Base-by-base conservation (phyloP, 768 basidiomycete genomes). In the Scleroderma bovista region DNA sequence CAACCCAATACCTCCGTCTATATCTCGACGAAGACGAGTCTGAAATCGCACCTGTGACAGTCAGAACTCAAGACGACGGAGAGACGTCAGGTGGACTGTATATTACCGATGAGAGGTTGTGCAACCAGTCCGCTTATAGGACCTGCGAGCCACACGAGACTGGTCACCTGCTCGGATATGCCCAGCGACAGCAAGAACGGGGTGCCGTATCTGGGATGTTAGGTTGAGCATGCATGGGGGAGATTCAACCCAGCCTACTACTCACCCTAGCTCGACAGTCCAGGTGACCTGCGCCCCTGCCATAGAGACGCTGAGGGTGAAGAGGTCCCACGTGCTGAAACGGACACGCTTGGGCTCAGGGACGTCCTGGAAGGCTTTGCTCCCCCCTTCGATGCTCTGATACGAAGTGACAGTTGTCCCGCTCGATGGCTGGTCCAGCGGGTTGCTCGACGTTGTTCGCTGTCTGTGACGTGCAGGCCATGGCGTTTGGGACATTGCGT, bases 71-170 rank as follows among this genome's bases (percentile, higher is more conserved):
- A 22, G 29, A 45, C 12, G 48, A 44, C 37, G 48, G 24, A n/a
- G n/a, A n/a, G n/a, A n/a, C n/a, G n/a, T n/a, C n/a, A n/a, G n/a
- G n/a, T n/a, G n/a, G n/a, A n/a, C n/a, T n/a, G 36, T 24, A 9
- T 16, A 17, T 37, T 16, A 91, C 95, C 96, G 58, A 99, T 96
- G 48, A 98, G 76, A n/a, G 96, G 96, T 65, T 99, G 96, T 5
- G 93, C 93, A 45, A 99, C 73, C 41, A 99, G 75, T 15, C 96
- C 96, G 54, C 90, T 93, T 52, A 99, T 91, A 5, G 96, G 96
- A 10, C 95, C 89, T 50, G 88, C 89, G 34, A 91, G 76, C 96
- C 96, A 99, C 32, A 99, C 95, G 8, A 97, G 78, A 47, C 90
- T 88, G 1, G 96, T 97, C 15, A 93, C 72, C 62, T 91, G 84